phyloP scores from a whole-genome alignment of 345 rosid species.

The Gossypium thurberi region DNA sequence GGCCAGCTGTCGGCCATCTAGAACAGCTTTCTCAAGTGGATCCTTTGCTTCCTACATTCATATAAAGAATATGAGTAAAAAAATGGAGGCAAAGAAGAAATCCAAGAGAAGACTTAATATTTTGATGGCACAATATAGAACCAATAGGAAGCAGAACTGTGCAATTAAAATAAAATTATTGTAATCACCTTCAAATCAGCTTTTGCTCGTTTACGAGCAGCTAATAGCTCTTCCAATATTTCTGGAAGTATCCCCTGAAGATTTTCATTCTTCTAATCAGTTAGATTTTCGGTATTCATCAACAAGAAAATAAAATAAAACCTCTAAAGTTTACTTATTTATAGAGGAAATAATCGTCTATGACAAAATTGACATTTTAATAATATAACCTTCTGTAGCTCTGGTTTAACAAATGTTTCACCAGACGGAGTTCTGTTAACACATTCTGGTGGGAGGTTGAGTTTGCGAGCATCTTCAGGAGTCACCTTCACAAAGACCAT shows the following conservation, averaged over 20 bases:
- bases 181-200: constrained; percentile 77
- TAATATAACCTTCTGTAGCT: constrained; percentile 62
- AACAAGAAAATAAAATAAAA: not conserved
- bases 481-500: constrained; percentile 50
- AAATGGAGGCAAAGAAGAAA: not conserved
- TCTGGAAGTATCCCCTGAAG: constrained; percentile 96
- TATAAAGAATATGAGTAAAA: not conserved
- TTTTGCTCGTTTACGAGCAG: constrained; percentile 95
- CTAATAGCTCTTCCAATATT: constrained; percentile 87
- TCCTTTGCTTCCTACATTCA: constrained; percentile 76
- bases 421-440: constrained; percentile 88
- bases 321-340: not conserved
- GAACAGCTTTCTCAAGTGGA: constrained; percentile 92
- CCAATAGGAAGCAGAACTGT: not conserved
- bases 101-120: constrained; percentile 4
- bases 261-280: constrained; percentile 11
- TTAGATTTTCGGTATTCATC: not conserved
- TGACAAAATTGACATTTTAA: not conserved
- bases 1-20: constrained; percentile 96
- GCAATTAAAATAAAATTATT: constrained; percentile 7
- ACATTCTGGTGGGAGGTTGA: constrained; percentile 77
- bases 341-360: not conserved
- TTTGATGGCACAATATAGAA: not conserved
- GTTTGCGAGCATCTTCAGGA: constrained; percentile 78
- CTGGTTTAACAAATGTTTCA: constrained; percentile 84